Evolutionary conservation across 2,329 filamentous ascomycete genomes (phyloP), one percentile per base, ranked within the genome.

Genomic region (Xylaria sp.): DNA sequence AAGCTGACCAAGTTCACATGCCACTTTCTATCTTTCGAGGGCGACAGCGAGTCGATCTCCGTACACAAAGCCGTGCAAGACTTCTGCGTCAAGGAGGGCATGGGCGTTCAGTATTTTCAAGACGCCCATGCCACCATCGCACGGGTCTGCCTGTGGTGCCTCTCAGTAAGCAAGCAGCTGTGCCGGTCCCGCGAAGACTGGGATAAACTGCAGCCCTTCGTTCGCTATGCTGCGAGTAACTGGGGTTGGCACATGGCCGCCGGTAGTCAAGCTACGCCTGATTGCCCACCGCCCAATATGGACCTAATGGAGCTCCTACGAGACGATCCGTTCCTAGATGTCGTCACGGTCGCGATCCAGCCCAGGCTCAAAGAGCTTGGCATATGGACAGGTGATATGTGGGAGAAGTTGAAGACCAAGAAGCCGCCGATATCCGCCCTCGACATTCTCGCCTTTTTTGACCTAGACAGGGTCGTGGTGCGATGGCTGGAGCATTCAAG

Each of bases 161-260:
- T 52, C 23, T 52, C 50, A 3, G 50, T 28, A 23, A 52, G 25
- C 20, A 52, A 52, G 23, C 9, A 52, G 50, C 50, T 23, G 20
- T 52, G 18, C 5, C 60, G 60, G 48, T 54, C 60, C 12, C 60
- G 48, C 3, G 48, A 63, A 3, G 60, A 63, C 20, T 63, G 60
- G 60, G 60, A 55, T 34, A 10, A 9, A 20, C 20, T 63, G n/a
- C 31, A 10, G 41, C 60, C 60, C 6, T 63, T 63, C 37, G 48
- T 63, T 25, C 48, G 60, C n/a, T 63, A 63, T 44, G 60, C 60
- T 15, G 60, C 60, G 34, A 63, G 48, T 3, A 63, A 63, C n/a
- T 63, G 60, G 60, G 60, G 60, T 15, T 63, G 60, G 60, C 60
- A 63, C 48, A 63, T 63, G 48, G 60, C 60, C 6, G 60, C 60